These are phyloP conservation scores for Cyberlindnera xishuangbannaensis DNA, from an alignment of 805 yeast species.

Conservation along the genomic window DNA sequence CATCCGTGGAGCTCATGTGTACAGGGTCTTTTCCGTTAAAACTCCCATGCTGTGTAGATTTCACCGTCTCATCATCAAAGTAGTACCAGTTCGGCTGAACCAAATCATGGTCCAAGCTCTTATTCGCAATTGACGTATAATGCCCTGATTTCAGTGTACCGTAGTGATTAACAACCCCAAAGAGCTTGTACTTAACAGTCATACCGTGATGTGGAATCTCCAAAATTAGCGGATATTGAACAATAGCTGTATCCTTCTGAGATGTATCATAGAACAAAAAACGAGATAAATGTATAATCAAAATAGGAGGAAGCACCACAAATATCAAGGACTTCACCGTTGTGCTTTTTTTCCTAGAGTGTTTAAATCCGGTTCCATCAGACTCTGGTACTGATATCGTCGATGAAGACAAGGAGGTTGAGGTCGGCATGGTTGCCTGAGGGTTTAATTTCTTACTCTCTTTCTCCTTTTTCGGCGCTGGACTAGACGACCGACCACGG, in stretches of 20 bases:
- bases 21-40: conserved; percentile 31
- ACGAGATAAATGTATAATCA: conserved; percentile 81
- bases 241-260: conserved; percentile 44
- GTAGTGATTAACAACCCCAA: conserved; percentile 63
- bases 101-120: conserved; percentile 31
- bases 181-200: conserved; percentile 41
- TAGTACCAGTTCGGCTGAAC: conserved; percentile 55
- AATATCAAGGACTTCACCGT: conserved; percentile 70
- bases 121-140: conserved; percentile 63
- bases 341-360: conserved; percentile 21
- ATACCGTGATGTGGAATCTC: conserved; percentile 39
- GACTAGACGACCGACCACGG: conserved; percentile 27
- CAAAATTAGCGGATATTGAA: conserved; percentile 51
- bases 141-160: conserved; percentile 73
- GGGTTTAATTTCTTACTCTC: conserved; percentile 2
- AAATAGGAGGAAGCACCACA: conserved; percentile 70
- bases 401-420: conserved; percentile 11
- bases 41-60: conserved; percentile 43
- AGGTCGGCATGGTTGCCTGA: background rate
- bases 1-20: conserved; percentile 47
- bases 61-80: conserved; percentile 66
- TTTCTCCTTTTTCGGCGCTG: conserved; percentile 11
- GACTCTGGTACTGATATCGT: conserved; percentile 2
- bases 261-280: conserved; percentile 53
- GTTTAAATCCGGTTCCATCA: conserved; percentile 4